Conservation (phyloP, 257 asterid genomes). For the Solanum bulbocastanum region DNA sequence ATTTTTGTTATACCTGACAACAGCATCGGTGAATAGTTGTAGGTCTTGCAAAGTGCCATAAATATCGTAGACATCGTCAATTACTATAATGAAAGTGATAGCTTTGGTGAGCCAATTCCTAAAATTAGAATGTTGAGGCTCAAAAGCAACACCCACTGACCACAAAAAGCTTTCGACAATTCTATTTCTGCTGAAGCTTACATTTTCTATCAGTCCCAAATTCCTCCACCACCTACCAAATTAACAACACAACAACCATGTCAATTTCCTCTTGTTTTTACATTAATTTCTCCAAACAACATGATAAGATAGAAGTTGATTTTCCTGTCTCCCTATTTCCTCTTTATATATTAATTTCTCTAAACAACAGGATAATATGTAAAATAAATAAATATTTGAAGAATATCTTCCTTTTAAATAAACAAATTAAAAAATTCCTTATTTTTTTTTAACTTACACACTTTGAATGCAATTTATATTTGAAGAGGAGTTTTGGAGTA, state of each 20-base stretch:
- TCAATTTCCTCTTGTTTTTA: not conserved
- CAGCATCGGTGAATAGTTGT: conserved; percentile 33
- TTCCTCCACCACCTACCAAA: conserved; percentile 36
- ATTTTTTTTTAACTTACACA: not conserved
- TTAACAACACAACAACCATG: not conserved
- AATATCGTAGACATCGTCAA: conserved; percentile 57
- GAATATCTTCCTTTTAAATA: not conserved
- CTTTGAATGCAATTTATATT: not conserved
- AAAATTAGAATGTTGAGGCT: conserved; percentile 30
- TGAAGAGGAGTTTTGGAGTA: not conserved
- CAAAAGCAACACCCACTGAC: conserved; percentile 46
- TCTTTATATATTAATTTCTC: not conserved
- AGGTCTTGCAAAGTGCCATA: conserved; percentile 30
- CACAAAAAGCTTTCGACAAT: conserved; percentile 45
- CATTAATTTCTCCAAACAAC: not conserved
- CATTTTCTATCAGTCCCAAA: conserved; percentile 15
- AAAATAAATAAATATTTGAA: too few relatives aligned
- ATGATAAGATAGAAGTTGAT: not conserved
- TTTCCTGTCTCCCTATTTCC: not conserved
- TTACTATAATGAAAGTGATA: conserved; percentile 22
- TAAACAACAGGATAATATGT: not conserved
- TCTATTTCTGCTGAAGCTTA: conserved; percentile 43
- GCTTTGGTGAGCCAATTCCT: conserved; percentile 46
- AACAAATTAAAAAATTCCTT: not conserved
- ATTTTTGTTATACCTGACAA: conserved; percentile 16